Evolutionary conservation across 1,284 basidiomycete species (phyloP), one percentile per base, ranked within the genome.

Genomic region (Mycena citricolor): DNA sequence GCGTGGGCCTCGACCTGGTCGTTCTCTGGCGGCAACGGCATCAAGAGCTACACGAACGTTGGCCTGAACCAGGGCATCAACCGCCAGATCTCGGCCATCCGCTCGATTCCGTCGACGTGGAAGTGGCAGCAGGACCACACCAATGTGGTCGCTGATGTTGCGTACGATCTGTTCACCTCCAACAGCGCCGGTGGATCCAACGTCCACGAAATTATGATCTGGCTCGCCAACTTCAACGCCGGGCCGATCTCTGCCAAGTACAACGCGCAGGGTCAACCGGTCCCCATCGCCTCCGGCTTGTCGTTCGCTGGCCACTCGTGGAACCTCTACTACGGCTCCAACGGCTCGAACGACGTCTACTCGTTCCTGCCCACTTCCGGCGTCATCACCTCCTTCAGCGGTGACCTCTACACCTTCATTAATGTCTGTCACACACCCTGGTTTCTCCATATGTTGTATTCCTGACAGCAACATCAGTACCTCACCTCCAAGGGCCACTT

Each of bases 111-210:
- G 68, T 41, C 63, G 14, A 60, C 56, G 11, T 70, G 68, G 68
- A 61, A 51, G 12, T 70, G 68, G 68, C 65, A 64, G 3, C 67
- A 69, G 37, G 50, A 46, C 14, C 59, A 52, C 23, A 59, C 56
- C 28, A 57, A 54, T 7, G 52, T 68, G 45, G 72, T 79, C 31
- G 73, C 75, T 0, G 70, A 84, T 48, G 69, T 82, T 35, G 76
- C 80, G 8, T 85, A 72, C 51, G 82, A 85, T 51, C 52, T 83
- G 1, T 85, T 84, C 66, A 83, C 81, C 0, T 72, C 81, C 2
- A 61, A 60, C 45, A 66, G 67, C 1, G 33, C 76, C 24, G 71
- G 71, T 2, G 81, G 81, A n/a, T 62, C 67, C 14, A 70, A 71
- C 48, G 66, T 64, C 23, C 71, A 77, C 54, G 83, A 85, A 57